These are phyloP conservation scores for Tagetes erecta DNA, from an alignment of 129 eudicot genomes.

Conservation along the genomic window DNA sequence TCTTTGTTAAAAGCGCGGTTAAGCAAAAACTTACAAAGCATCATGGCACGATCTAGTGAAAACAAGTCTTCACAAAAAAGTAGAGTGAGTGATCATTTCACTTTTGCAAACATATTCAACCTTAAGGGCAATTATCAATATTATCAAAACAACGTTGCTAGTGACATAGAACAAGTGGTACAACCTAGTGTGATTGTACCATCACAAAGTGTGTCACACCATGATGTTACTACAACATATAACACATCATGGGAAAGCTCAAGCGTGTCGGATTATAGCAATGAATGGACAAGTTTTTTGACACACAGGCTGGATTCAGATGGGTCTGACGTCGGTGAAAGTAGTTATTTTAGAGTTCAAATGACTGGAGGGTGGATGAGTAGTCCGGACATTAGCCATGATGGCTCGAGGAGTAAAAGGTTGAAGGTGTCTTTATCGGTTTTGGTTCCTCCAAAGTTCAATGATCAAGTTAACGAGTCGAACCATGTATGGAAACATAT, in stretches of 20 bases:
- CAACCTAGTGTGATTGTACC: conserved; percentile 86
- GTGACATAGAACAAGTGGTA: conserved; percentile 59
- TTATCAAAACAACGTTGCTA: conserved; percentile 20
- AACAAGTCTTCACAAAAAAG: conserved; percentile 55
- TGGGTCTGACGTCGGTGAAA: conserved; percentile 57
- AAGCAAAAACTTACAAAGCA: conserved; percentile 71
- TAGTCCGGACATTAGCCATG: conserved; percentile 56
- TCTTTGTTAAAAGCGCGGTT: conserved; percentile 68
- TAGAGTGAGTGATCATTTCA: conserved; percentile 76
- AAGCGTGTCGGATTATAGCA: conserved; percentile 52
- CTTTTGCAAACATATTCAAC: conserved; percentile 77
- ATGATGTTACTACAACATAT: conserved; percentile 39
- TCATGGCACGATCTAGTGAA: conserved; percentile 62
- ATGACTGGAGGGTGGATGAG: conserved; percentile 62
- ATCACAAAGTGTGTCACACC: conserved; percentile 32
- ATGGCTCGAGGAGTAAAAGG: conserved; percentile 66
- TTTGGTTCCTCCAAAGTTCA: conserved; percentile 70
- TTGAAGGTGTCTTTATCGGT: conserved; percentile 75
- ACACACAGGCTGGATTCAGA: conserved; percentile 54
- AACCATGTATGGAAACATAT: neutral
- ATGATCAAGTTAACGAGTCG: conserved; percentile 37
- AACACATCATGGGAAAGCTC: conserved; percentile 60
- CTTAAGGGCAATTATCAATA: conserved; percentile 42
- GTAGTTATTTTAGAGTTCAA: conserved; percentile 41
- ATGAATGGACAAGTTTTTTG: conserved; percentile 46